Evolutionary conservation across 352 stramenopile species (phyloP).

Genomic region (Phytopythium boreale): DNA sequence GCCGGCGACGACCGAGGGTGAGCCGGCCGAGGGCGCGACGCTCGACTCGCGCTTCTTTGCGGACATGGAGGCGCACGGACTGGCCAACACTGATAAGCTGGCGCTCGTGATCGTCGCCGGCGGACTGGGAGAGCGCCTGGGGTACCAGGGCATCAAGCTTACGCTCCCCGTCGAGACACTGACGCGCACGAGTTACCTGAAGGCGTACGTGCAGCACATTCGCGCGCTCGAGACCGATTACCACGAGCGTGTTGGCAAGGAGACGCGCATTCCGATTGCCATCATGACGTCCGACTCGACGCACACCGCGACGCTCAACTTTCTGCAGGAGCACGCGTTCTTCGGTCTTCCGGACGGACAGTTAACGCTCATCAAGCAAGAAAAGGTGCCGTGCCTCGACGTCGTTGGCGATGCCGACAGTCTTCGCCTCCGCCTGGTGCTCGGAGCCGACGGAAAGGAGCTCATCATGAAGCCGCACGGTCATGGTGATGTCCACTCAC

Average conservation of each 20-base stretch:
- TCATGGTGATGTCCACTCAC: constrained; percentile 97
- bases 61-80: constrained; percentile 48
- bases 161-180: constrained; percentile 93
- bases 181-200: constrained; percentile 90
- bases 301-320: constrained; percentile 82
- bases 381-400: constrained; percentile 92
- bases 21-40: constrained; percentile 20
- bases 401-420: constrained; percentile 35
- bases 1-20: constrained; percentile 20
- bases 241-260: constrained; percentile 5
- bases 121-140: constrained; percentile 95
- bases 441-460: constrained; percentile 18
- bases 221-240: constrained; percentile 80
- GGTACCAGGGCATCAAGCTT: constrained; percentile 97
- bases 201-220: constrained; percentile 94
- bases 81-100: constrained; percentile 66
- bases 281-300: constrained; percentile 99
- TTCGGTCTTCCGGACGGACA: constrained; percentile 93
- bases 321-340: constrained; percentile 90
- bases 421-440: constrained; percentile 66
- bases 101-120: constrained; percentile 97
- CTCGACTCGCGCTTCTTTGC: constrained; percentile 35
- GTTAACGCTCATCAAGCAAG: constrained; percentile 96
- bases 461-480: constrained; percentile 96
- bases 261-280: constrained; percentile 84